These are phyloP conservation scores for Venturia nashicola DNA, from an alignment of 2,329 filamentous ascomycete genomes.

Conservation along the genomic window DNA sequence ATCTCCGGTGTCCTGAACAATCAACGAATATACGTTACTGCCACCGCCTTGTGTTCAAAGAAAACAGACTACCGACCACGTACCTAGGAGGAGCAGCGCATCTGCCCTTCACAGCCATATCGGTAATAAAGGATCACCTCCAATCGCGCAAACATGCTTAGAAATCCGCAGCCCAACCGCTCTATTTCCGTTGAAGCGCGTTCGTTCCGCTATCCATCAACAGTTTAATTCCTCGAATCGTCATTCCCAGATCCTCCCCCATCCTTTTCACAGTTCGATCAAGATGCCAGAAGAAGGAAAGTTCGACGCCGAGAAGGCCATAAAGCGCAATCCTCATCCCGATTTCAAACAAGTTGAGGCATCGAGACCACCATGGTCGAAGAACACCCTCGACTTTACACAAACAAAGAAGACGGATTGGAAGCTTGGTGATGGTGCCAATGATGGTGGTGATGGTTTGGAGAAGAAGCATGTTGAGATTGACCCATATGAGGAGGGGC, in stretches of 20 bases:
- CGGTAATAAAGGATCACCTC: too few relatives aligned
- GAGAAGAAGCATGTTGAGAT: conserved; percentile 59
- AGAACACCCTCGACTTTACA: conserved; percentile 40
- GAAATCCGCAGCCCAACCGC: background rate
- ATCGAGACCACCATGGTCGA: conserved; percentile 46
- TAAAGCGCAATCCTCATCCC: conserved; percentile 51
- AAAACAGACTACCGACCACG: too few relatives aligned
- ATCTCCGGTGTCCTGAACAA: too few relatives aligned
- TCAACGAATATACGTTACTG: too few relatives aligned
- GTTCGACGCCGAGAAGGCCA: conserved; percentile 31
- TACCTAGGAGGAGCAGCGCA: too few relatives aligned
- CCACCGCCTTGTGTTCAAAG: too few relatives aligned
- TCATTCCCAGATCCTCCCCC: background rate
- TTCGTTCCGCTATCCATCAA: background rate
- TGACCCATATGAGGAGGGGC: conserved; percentile 62
- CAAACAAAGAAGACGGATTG: conserved; percentile 54
- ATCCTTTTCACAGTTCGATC: background rate
- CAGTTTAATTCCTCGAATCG: background rate
- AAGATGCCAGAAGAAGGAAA: background rate
- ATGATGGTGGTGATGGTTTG: conserved; percentile 38
- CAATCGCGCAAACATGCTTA: too few relatives aligned
- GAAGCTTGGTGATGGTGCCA: conserved; percentile 54
- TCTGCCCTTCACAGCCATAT: too few relatives aligned
- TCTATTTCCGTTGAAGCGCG: background rate
- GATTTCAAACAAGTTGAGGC: conserved; percentile 66